Base-by-base conservation (phyloP, 441 rosid species). In the Manihot esculenta region DNA sequence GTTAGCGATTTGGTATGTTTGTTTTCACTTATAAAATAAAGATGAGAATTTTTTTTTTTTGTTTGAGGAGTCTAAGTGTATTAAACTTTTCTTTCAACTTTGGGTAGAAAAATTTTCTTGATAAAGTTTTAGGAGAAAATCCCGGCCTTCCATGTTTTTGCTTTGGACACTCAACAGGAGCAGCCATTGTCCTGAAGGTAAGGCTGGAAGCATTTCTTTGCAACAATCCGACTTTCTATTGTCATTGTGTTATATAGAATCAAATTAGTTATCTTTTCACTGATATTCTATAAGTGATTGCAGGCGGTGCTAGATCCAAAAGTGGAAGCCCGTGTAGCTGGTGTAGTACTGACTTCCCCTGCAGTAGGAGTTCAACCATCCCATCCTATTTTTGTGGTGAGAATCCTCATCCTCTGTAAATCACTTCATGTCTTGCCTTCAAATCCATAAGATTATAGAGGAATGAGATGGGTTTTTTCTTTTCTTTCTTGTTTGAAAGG, bases 351-450 rank as follows among this genome's bases (percentile, higher is more conserved):
- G 70, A 94, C 97, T 80, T 94, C 96, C 57, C 97, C 99, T 20
- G 99, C 96, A 12, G 92, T 90, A 17, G 97, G 99, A 73, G 96
- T 94, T 79, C 93, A 91, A 81, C 95, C 97, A 53, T 86, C 99
- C 0, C 95, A 94, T 86, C 93, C 97, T 18, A 84, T 94, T 66
- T 84, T 83, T 55, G 56, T 77, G 49, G 97, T 89, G 74, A 72
- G 89, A 49, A 72, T 60, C 41, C 9, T 14, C 24, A 51, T 7
- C 7, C 61, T 17, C 53, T 5, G 7, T 7, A 18, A 41, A 8
- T 3, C 13, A 12, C 11, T 9, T 10, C 27, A 50, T 4, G 10
- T 10, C 27, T 50, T 12, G 26, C 10, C 26, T 24, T 50, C 11
- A 35, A 14, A 35, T 7, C 13, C 30, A 47, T 23, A 27, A 30